Conservation (phyloP, 495 filamentous ascomycete genomes). For the Lasiosphaeria hispida region DNA sequence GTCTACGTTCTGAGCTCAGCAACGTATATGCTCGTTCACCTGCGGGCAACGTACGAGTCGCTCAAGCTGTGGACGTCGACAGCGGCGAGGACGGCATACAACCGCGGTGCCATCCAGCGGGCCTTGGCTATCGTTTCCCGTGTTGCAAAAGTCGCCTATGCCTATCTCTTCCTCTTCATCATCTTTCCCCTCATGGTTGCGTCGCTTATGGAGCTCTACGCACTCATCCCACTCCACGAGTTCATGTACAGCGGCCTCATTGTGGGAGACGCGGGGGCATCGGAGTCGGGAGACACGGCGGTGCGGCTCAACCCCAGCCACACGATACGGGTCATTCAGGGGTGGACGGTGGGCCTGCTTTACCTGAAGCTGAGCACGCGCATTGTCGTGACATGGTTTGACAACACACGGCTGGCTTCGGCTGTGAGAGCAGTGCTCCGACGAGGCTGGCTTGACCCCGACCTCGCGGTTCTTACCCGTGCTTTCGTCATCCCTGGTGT, state of each 20-base stretch:
- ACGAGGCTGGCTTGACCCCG: conserved; percentile 78
- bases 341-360: conserved; percentile 90
- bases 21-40: conserved; percentile 57
- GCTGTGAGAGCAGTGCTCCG: conserved; percentile 73
- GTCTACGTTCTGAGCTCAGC: conserved; percentile 70
- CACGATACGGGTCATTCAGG: conserved; percentile 83
- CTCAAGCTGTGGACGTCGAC: conserved; percentile 29
- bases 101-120: conserved; percentile 34
- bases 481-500: conserved; percentile 74
- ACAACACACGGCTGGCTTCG: conserved; percentile 64
- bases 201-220: conserved; percentile 79
- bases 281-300: neutral
- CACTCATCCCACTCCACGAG: conserved; percentile 85
- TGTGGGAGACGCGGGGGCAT: neutral
- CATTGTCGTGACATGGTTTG: conserved; percentile 59
- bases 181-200: conserved; percentile 83
- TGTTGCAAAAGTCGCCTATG: conserved; percentile 60
- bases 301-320: conserved; percentile 50
- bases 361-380: conserved; percentile 85
- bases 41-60: conserved; percentile 42
- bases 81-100: conserved; percentile 29
- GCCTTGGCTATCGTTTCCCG: conserved; percentile 23
- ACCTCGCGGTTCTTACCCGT: conserved; percentile 73
- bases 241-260: conserved; percentile 54
- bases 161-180: conserved; percentile 66